Evolutionary conservation across 345 rosid species (phyloP).

Genomic region (Barbarea vulgaris): DNA sequence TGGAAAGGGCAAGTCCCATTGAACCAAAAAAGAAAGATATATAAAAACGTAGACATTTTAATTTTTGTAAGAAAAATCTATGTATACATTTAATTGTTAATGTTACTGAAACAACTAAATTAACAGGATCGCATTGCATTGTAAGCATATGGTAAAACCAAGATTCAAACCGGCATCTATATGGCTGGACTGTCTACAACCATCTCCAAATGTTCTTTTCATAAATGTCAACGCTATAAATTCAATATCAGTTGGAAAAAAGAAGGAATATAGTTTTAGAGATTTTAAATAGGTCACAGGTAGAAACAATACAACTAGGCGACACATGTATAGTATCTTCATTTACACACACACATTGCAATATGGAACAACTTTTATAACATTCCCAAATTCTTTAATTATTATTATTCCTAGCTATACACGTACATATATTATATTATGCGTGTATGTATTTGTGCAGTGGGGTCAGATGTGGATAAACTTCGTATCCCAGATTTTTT

Average conservation of each 20-base stretch:
- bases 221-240: conserved; percentile 27
- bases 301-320: conserved; percentile 4
- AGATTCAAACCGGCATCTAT: background rate
- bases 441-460: background rate
- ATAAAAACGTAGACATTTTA: background rate
- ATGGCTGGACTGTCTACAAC: background rate
- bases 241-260: background rate
- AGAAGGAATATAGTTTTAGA: background rate
- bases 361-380: conserved; percentile 8
- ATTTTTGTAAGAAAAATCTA: too few species aligned
- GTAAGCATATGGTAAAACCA: too few species aligned
- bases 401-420: background rate
- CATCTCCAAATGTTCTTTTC: background rate
- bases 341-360: conserved; percentile 22
- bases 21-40: background rate
- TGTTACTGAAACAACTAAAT: too few species aligned
- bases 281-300: conserved; percentile 13
- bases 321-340: conserved; percentile 41
- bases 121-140: background rate
- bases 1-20: conserved; percentile 20
- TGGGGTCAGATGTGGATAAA: conserved; percentile 37
- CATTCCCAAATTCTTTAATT: background rate
- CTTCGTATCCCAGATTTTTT: conserved; percentile 40
- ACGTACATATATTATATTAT: background rate
- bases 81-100: too few species aligned